These are phyloP conservation scores for Zasmidium angulare DNA, from an alignment of 2,329 filamentous ascomycete species.

Conservation along the genomic window DNA sequence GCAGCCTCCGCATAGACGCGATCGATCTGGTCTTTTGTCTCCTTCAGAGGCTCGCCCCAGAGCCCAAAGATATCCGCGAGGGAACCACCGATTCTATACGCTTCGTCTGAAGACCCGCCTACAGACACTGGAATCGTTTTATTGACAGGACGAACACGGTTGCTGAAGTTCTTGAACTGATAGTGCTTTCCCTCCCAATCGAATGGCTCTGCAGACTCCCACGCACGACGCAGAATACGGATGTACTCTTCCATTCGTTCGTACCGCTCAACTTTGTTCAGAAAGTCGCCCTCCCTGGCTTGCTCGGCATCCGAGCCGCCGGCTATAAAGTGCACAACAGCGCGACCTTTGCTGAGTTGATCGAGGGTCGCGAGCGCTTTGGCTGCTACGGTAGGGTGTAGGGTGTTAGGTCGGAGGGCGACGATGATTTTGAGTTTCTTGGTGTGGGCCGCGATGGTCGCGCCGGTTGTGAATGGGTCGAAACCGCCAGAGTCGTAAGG, in stretches of 20 bases:
- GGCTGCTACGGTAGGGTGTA: conserved; percentile 63
- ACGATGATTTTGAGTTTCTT: conserved; percentile 63
- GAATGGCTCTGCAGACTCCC: conserved; percentile 57
- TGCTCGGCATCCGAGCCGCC: conserved; percentile 62
- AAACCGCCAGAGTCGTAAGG: conserved; percentile 58
- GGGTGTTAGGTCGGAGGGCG: conserved; percentile 60
- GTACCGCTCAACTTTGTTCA: conserved; percentile 59
- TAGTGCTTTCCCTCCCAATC: conserved; percentile 63
- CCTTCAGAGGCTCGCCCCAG: conserved; percentile 64
- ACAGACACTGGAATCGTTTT: conserved; percentile 59
- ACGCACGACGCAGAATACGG: conserved; percentile 59
- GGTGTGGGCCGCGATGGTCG: conserved; percentile 57
- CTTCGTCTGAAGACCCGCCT: conserved; percentile 59
- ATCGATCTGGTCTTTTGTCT: conserved; percentile 63
- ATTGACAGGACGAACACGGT: conserved; percentile 54
- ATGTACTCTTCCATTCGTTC: conserved; percentile 62
- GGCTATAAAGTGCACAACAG: conserved; percentile 63
- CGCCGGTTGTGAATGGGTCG: conserved; percentile 60
- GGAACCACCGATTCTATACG: conserved; percentile 59
- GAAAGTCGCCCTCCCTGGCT: conserved; percentile 60
- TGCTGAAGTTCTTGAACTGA: conserved; percentile 59
- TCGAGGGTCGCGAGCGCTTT: conserved; percentile 63
- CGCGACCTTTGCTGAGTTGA: conserved; percentile 58
- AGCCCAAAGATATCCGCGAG: conserved; percentile 64
- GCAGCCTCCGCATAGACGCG: conserved; percentile 59